phyloP scores from a whole-genome alignment of 352 stramenopile genomes.

The Elongisporangium prolatum region DNA sequence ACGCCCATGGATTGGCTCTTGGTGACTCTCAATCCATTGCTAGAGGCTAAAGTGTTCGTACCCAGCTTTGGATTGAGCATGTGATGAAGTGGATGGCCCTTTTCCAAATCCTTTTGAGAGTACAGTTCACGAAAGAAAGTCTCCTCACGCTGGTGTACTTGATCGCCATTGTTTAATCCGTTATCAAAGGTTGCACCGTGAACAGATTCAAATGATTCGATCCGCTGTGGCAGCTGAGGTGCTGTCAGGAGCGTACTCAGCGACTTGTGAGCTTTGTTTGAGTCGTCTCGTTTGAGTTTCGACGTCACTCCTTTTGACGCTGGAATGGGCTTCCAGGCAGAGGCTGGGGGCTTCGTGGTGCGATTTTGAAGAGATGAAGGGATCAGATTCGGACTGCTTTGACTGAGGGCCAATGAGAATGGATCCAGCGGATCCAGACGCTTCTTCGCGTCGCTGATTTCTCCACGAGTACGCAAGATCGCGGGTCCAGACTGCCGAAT shows the following conservation, averaged over 20 bases:
- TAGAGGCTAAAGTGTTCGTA: no score
- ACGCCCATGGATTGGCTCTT: no score
- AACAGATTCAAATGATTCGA: slow-evolving; percentile 46
- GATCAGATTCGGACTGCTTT: slow-evolving; percentile 1
- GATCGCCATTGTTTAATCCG: slow-evolving; percentile 1
- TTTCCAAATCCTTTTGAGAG: slow-evolving; percentile 39
- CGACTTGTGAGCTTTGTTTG: slow-evolving; percentile 15
- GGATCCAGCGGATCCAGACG: slow-evolving; percentile 37
- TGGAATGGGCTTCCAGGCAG: slow-evolving; percentile 56
- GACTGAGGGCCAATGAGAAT: no score
- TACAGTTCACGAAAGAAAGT: slow-evolving; percentile 69
- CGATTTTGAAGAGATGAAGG: slow-evolving; percentile 8
- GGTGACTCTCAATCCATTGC: no score
- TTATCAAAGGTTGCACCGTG: slow-evolving; percentile 18
- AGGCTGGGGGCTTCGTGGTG: slow-evolving; percentile 37
- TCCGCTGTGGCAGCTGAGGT: slow-evolving; percentile 51
- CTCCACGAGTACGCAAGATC: slow-evolving; percentile 53
- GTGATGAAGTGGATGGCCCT: slow-evolving; percentile 59
- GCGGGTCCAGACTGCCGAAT: slow-evolving; percentile 54
- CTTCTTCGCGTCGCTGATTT: slow-evolving; percentile 41
- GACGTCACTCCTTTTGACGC: no score
- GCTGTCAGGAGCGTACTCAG: slow-evolving; percentile 32
- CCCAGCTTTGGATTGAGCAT: slow-evolving; percentile 34
- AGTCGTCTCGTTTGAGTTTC: no score
- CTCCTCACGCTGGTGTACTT: slow-evolving; percentile 42